Conservation (phyloP, 371 early-diverging fungal genomes). For the Syncephalis fuscata region DNA sequence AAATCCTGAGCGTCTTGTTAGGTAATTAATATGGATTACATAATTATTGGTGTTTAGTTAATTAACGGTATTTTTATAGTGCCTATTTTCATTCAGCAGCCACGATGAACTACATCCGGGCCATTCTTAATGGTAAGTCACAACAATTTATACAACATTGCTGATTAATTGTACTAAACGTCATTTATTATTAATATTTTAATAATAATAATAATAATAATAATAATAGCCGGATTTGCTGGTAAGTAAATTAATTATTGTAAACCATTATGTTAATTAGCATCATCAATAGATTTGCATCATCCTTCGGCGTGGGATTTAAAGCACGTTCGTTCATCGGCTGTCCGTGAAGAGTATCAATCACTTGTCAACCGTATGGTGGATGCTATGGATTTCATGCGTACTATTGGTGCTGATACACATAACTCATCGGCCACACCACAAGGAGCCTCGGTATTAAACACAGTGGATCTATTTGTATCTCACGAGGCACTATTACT, state of each 20-base stretch:
- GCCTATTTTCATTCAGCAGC: slow-evolving; percentile 97
- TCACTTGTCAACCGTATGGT: slow-evolving; percentile 65
- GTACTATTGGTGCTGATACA: slow-evolving; percentile 56
- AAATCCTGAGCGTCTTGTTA: slow-evolving; percentile 83
- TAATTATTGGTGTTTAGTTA: neutral
- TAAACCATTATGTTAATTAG: neutral
- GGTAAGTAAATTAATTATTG: neutral
- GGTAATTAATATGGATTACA: slow-evolving; percentile 20
- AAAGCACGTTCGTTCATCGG: slow-evolving; percentile 67
- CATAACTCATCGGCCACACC: slow-evolving; percentile 10
- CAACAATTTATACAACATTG: slow-evolving; percentile 2
- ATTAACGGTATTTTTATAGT: slow-evolving; percentile 10
- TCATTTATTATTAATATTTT: neutral
- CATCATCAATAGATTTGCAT: slow-evolving; percentile 56
- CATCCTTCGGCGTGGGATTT: slow-evolving; percentile 81
- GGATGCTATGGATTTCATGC: slow-evolving; percentile 86
- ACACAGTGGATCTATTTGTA: slow-evolving; percentile 77
- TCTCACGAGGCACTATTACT: slow-evolving; percentile 90
- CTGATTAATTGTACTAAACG: neutral
- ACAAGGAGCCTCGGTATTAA: slow-evolving; percentile 14
- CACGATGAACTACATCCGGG: slow-evolving; percentile 85
- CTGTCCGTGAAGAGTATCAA: slow-evolving; percentile 75
- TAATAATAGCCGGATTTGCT: slow-evolving; percentile 21
- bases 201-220: neutral
- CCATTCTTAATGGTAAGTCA: slow-evolving; percentile 37